Conservation (phyloP, 1,284 basidiomycete species). For the Ceratobasidium sp. region DNA sequence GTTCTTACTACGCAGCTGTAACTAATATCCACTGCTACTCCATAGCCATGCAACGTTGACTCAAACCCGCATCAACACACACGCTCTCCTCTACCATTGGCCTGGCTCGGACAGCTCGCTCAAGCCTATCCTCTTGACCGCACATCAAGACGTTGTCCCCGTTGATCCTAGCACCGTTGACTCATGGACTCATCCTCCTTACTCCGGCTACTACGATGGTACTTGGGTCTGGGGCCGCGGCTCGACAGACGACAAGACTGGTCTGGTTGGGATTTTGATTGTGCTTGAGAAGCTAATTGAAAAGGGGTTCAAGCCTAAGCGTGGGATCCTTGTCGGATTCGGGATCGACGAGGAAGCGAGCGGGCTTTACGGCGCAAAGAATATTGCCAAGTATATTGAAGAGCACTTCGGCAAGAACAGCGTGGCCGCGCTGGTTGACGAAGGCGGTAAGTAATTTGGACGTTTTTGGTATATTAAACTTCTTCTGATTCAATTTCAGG, state of each 20-base stretch:
- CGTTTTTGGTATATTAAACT: conserved; percentile 15
- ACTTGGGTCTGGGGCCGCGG: conserved; percentile 68
- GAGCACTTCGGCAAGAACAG: conserved; percentile 59
- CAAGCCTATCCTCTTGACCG: conserved; percentile 63
- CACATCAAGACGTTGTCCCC: conserved; percentile 66
- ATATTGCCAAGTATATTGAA: conserved; percentile 55
- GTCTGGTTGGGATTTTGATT: conserved; percentile 48
- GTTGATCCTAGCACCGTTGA: conserved; percentile 63
- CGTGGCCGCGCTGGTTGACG: conserved; percentile 62
- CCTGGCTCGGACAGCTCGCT: conserved; percentile 57
- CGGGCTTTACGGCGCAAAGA: conserved; percentile 54
- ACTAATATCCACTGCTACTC: too few relatives aligned
- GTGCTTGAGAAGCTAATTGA: conserved; percentile 62
- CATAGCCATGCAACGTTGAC: conserved; percentile 55
- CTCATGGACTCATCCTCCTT: conserved; percentile 66
- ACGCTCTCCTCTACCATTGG: conserved; percentile 63
- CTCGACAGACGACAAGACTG: conserved; percentile 62
- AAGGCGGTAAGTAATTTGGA: conserved; percentile 52
- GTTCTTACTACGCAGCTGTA: too few relatives aligned
- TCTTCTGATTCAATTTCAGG: conserved; percentile 53
- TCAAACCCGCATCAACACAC: conserved; percentile 61
- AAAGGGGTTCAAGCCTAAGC: conserved; percentile 61
- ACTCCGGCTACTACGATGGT: conserved; percentile 62
- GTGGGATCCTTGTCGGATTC: conserved; percentile 63
- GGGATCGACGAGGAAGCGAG: conserved; percentile 67